Conservation (phyloP, 1,139 yeast genomes). For the Pichia sp. region DNA sequence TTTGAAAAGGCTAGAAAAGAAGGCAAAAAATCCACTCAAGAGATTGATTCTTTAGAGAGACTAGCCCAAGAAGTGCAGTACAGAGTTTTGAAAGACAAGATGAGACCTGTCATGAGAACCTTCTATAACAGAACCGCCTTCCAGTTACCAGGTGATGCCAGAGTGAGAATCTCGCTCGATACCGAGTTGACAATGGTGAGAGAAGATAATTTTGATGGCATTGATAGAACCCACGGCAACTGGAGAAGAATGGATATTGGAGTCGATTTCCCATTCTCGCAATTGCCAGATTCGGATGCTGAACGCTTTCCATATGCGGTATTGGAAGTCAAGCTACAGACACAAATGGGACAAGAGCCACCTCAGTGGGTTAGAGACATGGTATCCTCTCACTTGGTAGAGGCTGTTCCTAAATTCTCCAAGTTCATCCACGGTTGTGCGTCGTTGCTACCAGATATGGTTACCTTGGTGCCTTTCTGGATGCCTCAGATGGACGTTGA, state of each 20-base stretch:
- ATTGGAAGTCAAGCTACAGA: slow-evolving; percentile 91
- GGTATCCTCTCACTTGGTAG: slow-evolving; percentile 87
- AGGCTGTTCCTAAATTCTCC: slow-evolving; percentile 96
- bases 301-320: slow-evolving; percentile 97
- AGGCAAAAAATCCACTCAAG: slow-evolving; percentile 81
- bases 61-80: slow-evolving; percentile 92
- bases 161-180: slow-evolving; percentile 95
- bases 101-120: slow-evolving; percentile 92
- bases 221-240: slow-evolving; percentile 82
- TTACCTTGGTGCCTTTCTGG: slow-evolving; percentile 90
- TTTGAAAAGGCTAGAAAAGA: slow-evolving; percentile 91
- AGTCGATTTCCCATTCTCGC: slow-evolving; percentile 89
- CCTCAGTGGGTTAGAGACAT: slow-evolving; percentile 95
- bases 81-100: slow-evolving; percentile 72
- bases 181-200: slow-evolving; percentile 94
- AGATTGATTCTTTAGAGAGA: slow-evolving; percentile 86
- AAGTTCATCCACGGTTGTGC: slow-evolving; percentile 97
- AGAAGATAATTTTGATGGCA: slow-evolving; percentile 93
- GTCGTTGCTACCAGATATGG: slow-evolving; percentile 74
- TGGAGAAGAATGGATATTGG: slow-evolving; percentile 99
- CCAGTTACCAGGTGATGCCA: slow-evolving; percentile 97
- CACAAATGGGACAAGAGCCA: slow-evolving; percentile 98
- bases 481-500: slow-evolving; percentile 97
- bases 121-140: slow-evolving; percentile 97
- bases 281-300: slow-evolving; percentile 76